phyloP scores from a whole-genome alignment of 2,329 filamentous ascomycete genomes.

The Fusarium siculi region DNA sequence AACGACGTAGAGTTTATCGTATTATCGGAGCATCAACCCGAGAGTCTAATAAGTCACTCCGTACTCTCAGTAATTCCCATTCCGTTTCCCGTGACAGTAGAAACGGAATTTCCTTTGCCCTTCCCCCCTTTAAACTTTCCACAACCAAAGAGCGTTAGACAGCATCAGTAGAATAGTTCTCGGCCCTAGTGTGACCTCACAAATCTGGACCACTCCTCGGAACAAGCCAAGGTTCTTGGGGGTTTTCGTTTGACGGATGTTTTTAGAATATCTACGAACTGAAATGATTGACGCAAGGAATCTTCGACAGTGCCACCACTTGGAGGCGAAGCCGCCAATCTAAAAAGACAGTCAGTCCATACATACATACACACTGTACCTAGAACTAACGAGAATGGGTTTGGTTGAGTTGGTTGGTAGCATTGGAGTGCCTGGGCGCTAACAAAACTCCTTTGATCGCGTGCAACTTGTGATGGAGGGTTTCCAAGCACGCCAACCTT shows the following conservation, averaged over 20 bases:
- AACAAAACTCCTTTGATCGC: slow-evolving; percentile 33
- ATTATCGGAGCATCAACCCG: neutral
- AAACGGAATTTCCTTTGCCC: slow-evolving; percentile 3
- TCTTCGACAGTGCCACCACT: slow-evolving; percentile 23
- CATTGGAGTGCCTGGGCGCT: slow-evolving; percentile 24
- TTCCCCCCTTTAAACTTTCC: slow-evolving; percentile 6
- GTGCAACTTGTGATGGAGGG: slow-evolving; percentile 26
- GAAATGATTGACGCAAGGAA: slow-evolving; percentile 6
- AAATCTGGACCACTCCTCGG: neutral
- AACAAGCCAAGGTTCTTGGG: neutral
- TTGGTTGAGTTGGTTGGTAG: neutral
- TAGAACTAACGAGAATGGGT: slow-evolving; percentile 5
- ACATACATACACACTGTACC: neutral
- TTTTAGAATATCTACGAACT: neutral
- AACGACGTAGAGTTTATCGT: neutral
- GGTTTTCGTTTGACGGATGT: neutral
- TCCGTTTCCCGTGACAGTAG: slow-evolving; percentile 17
- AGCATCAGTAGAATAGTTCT: slow-evolving; percentile 14
- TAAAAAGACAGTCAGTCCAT: neutral
- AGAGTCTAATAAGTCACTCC: neutral
- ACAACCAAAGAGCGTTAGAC: slow-evolving; percentile 1
- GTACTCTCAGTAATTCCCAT: slow-evolving; percentile 24
- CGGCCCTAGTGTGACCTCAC: slow-evolving; percentile 10
- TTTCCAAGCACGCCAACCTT: slow-evolving; percentile 11
- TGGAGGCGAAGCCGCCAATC: slow-evolving; percentile 5